These are phyloP conservation scores for Fusarium siculi DNA, from an alignment of 2,329 filamentous ascomycete species.

Conservation along the genomic window DNA sequence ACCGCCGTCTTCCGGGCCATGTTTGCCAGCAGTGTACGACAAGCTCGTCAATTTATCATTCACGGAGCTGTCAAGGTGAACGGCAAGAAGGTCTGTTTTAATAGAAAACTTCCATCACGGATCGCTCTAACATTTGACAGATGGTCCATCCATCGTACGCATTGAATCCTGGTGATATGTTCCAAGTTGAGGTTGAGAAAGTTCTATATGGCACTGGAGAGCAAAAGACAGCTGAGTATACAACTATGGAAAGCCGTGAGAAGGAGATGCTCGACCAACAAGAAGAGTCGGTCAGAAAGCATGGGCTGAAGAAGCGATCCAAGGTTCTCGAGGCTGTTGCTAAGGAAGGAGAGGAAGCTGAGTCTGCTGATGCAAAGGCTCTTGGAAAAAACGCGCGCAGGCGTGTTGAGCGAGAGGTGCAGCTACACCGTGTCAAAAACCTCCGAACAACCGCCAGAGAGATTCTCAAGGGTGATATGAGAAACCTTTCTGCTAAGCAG, in stretches of 20 bases:
- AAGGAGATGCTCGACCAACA: constrained; percentile 36
- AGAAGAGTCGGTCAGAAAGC: constrained; percentile 41
- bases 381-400: constrained; percentile 25
- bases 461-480: constrained; percentile 56
- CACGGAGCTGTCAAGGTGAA: constrained; percentile 96
- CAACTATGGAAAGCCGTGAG: constrained; percentile 43
- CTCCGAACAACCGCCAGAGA: constrained; percentile 49
- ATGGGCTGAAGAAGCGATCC: constrained; percentile 30
- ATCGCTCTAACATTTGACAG: constrained; percentile 56
- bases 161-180: constrained; percentile 97
- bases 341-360: constrained; percentile 38
- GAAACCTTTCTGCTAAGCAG: constrained; percentile 71
- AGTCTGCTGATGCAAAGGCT: constrained; percentile 27
- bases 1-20: constrained; percentile 93
- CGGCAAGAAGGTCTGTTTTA: constrained; percentile 83
- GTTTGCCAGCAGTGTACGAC: constrained; percentile 92
- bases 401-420: constrained; percentile 41
- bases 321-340: constrained; percentile 28
- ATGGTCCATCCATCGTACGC: constrained; percentile 93
- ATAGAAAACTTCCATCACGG: background rate
- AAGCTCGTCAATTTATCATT: constrained; percentile 93
- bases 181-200: constrained; percentile 90
- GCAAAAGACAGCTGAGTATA: constrained; percentile 63
- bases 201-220: constrained; percentile 89
- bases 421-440: constrained; percentile 37